These are phyloP conservation scores for Quercus parvula DNA, from an alignment of 306 rosid species.

Conservation along the genomic window DNA sequence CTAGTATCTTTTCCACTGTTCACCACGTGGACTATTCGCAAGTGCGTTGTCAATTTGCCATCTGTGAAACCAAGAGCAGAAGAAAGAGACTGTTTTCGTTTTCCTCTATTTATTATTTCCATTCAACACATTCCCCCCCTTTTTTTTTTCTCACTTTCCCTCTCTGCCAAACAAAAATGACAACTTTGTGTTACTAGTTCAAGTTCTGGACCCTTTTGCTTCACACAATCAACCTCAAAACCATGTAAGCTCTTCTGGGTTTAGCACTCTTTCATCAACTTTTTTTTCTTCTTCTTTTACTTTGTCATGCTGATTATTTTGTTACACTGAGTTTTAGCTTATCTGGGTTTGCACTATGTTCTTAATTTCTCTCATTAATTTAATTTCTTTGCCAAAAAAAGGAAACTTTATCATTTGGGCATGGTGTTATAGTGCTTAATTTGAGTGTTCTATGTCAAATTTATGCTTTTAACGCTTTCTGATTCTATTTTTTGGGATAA, in stretches of 20 bases:
- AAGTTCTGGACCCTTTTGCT: not conserved
- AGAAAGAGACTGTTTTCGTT: not conserved
- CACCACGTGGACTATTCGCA: conserved; percentile 26
- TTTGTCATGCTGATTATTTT: not conserved
- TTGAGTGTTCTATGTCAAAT: not conserved
- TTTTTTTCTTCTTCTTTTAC: not conserved
- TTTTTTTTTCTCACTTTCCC: not conserved
- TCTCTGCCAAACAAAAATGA: not conserved
- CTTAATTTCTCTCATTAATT: not conserved
- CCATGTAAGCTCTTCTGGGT: conserved; percentile 17
- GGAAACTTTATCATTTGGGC: not conserved
- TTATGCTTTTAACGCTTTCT: not conserved
- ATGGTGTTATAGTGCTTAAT: not conserved
- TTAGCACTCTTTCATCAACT: not conserved
- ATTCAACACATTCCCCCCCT: not conserved
- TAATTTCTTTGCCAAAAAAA: not conserved
- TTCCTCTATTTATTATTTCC: not conserved
- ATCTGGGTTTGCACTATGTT: not conserved
- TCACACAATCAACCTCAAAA: not conserved
- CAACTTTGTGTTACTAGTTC: not conserved
- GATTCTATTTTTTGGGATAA: not conserved
- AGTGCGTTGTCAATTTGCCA: conserved; percentile 18
- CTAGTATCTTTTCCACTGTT: not conserved
- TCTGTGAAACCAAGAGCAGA: not conserved
- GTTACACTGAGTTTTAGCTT: not conserved